phyloP scores from a whole-genome alignment of 2,329 filamentous ascomycete genomes.

The Diatrype stigma region DNA sequence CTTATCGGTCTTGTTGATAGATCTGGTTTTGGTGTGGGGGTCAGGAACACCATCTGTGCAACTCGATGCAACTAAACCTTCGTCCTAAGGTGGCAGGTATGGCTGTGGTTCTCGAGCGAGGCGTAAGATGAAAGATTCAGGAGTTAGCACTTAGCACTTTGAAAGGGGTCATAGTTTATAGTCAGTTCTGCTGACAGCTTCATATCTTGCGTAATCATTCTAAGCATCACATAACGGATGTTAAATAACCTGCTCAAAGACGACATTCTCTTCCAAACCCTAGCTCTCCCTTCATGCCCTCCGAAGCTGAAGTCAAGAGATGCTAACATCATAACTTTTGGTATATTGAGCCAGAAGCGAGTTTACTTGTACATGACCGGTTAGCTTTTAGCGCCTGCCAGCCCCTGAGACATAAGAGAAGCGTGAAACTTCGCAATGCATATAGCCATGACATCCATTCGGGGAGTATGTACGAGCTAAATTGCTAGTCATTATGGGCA shows the following conservation, averaged over 20 bases:
- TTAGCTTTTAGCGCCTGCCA: slow-evolving; percentile 12
- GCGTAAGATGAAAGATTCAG: no score
- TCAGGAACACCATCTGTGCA: neutral
- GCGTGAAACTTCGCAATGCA: slow-evolving; percentile 12
- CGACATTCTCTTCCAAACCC: no score
- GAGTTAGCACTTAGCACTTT: no score
- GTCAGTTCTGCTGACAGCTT: no score
- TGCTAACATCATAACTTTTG: slow-evolving; percentile 11
- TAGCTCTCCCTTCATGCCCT: no score
- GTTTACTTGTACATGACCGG: slow-evolving; percentile 24
- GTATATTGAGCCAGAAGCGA: slow-evolving; percentile 16
- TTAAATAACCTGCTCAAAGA: no score
- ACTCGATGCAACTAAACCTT: neutral
- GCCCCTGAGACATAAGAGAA: slow-evolving; percentile 15
- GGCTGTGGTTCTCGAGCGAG: no score
- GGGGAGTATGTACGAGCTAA: slow-evolving; percentile 19
- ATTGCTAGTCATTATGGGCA: neutral
- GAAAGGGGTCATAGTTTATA: no score
- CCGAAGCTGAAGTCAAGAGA: neutral
- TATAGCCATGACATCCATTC: slow-evolving; percentile 12
- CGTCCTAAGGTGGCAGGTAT: no score
- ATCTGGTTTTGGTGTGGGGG: neutral
- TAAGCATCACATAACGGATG: no score
- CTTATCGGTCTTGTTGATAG: neutral
- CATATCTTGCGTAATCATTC: no score